Evolutionary conservation across 768 basidiomycete species (phyloP).

Genomic region (Suillus alpinus): DNA sequence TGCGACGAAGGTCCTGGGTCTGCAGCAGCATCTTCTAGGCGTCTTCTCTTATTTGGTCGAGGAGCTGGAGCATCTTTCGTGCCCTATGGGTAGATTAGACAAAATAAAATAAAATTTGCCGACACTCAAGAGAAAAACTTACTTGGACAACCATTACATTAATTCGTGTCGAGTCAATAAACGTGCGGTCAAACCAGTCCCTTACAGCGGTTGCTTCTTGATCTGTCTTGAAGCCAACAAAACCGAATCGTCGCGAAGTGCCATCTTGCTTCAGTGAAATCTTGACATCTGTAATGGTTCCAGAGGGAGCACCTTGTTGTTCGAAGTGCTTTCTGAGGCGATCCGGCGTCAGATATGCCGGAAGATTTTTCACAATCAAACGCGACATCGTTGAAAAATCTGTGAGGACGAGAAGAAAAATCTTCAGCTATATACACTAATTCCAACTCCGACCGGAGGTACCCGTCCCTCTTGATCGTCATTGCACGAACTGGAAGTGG

Average conservation of each 20-base stretch:
- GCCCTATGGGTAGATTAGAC: slow-evolving; percentile 42
- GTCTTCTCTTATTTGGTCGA: slow-evolving; percentile 67
- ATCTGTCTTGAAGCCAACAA: slow-evolving; percentile 84
- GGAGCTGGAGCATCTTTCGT: slow-evolving; percentile 66
- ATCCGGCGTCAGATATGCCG: slow-evolving; percentile 61
- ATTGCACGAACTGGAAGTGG: not conserved
- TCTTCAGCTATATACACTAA: not conserved
- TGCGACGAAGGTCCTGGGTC: not conserved
- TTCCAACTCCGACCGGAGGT: not conserved
- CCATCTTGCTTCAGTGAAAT: slow-evolving; percentile 76
- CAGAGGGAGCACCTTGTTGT: slow-evolving; percentile 55
- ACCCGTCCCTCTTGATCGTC: not conserved
- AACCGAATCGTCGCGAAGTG: slow-evolving; percentile 84
- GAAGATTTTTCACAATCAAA: slow-evolving; percentile 80
- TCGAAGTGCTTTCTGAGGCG: slow-evolving; percentile 69
- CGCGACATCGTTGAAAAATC: slow-evolving; percentile 58
- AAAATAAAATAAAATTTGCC: not conserved
- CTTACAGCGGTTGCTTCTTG: slow-evolving; percentile 71
- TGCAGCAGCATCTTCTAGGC: slow-evolving; percentile 28
- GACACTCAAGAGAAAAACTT: slow-evolving; percentile 21
- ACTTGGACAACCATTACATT: slow-evolving; percentile 78
- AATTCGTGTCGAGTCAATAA: slow-evolving; percentile 76
- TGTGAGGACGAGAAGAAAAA: not conserved
- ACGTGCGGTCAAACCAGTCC: slow-evolving; percentile 84
- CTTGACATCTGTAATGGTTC: slow-evolving; percentile 83